phyloP scores from a whole-genome alignment of 2,329 filamentous ascomycete genomes.

The Xylariaceae sp. region DNA sequence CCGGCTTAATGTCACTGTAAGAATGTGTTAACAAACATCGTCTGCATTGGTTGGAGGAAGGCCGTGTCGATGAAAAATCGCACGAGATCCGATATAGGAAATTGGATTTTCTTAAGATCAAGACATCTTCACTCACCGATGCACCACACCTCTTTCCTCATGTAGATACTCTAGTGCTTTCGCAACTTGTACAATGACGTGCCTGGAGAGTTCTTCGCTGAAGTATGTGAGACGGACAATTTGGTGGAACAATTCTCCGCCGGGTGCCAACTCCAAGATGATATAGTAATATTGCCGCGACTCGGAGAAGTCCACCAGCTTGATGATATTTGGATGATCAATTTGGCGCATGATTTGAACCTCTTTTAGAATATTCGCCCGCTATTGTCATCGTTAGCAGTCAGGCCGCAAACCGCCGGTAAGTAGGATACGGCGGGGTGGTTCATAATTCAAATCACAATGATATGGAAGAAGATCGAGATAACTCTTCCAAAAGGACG shows the following conservation, averaged over 20 bases:
- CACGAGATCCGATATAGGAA: too few relatives aligned
- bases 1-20: conserved; percentile 95
- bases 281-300: conserved; percentile 97
- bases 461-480: neutral
- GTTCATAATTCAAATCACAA: neutral
- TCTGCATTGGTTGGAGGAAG: too few relatives aligned
- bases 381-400: conserved; percentile 48
- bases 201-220: conserved; percentile 89
- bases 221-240: conserved; percentile 98
- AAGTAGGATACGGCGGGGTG: conserved; percentile 8
- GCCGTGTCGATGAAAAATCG: neutral
- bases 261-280: conserved; percentile 88
- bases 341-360: conserved; percentile 98
- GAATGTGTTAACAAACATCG: too few relatives aligned
- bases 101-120: too few relatives aligned
- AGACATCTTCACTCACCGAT: conserved; percentile 65
- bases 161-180: conserved; percentile 90
- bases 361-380: conserved; percentile 96
- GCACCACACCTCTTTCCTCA: conserved; percentile 90
- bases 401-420: conserved; percentile 2
- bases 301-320: conserved; percentile 89
- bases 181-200: conserved; percentile 95
- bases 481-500: too few relatives aligned
- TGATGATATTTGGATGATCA: conserved; percentile 94
- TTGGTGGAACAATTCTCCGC: conserved; percentile 96